Conservation (phyloP, 129 eudicot species). For the Gnaphalium uliginosum region DNA sequence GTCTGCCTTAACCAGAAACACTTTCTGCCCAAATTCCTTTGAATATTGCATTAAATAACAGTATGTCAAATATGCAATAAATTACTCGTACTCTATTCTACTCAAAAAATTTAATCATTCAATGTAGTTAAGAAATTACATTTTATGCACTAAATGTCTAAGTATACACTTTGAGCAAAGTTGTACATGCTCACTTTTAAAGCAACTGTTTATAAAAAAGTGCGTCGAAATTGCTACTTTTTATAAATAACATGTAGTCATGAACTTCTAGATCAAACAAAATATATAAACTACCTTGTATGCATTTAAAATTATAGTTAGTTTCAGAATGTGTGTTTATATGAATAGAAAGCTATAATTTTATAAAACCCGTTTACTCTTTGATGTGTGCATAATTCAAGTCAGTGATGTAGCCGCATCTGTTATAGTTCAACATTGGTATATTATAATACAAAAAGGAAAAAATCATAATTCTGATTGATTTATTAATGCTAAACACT, state of each 20-base stretch:
- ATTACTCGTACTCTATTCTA: no score
- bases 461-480: conserved; percentile 10
- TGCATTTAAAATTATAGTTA: neutral
- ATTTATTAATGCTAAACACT: neutral
- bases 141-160: no score
- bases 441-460: neutral
- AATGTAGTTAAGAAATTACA: no score
- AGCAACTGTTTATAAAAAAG: no score
- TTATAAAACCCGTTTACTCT: neutral
- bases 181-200: no score
- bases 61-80: no score
- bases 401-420: neutral
- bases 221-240: neutral
- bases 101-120: no score
- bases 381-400: neutral
- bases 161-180: no score
- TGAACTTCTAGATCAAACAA: neutral
- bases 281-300: neutral
- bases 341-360: neutral
- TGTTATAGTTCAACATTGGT: neutral
- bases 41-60: no score
- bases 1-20: no score
- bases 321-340: neutral
- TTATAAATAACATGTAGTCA: neutral
- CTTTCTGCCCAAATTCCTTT: no score